Evolutionary conservation across 768 basidiomycete species (phyloP), one percentile per base, ranked within the genome.

Genomic region (Mycena haematopus): DNA sequence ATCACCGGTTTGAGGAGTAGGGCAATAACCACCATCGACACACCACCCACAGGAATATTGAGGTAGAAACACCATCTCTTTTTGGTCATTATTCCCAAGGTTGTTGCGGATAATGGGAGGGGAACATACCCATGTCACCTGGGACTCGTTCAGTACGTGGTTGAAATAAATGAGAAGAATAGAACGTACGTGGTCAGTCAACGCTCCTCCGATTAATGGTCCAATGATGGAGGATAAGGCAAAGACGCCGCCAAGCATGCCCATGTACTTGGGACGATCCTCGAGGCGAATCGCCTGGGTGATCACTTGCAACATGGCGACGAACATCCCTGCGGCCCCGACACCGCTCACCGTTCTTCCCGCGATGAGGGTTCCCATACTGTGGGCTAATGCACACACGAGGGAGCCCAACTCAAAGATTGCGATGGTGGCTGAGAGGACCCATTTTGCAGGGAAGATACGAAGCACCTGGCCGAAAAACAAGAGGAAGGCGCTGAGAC

Each of bases 281-380:
- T 78, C 76, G 14, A 75, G 60, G 15, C 79, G 80, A 51, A 79
- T 77, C 31, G 80, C 63, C 17, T 67, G 42, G 15, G 71, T 58
- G 7, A 70, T 65, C 44, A 72, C 65, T 47, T 74, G 71, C 33
- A 76, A 58, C 11, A 66, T 63, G 9, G 72, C 67, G 44, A 36
- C 49, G 47, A 50, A 80, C 4, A 80, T 47, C 10, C 61, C 54
- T n/a, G 52, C 52, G 7, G 60, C 52, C 6, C 60, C 60, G 25
- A 61, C 15, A 10, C 60, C 60, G 36, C 54, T 33, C 35, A 62
- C 42, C 13, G 38, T 36, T 10, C 61, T 45, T 15, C 61, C 61
- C 8, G 56, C 61, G 36, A 62, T 62, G 15, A 62, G 9, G 27
- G 27, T 10, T n/a, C 22, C n/a, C 4, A 57, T 44, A 36, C 40